Evolutionary conservation across 768 basidiomycete genomes (phyloP).

Genomic region (Termitomyces sp.): DNA sequence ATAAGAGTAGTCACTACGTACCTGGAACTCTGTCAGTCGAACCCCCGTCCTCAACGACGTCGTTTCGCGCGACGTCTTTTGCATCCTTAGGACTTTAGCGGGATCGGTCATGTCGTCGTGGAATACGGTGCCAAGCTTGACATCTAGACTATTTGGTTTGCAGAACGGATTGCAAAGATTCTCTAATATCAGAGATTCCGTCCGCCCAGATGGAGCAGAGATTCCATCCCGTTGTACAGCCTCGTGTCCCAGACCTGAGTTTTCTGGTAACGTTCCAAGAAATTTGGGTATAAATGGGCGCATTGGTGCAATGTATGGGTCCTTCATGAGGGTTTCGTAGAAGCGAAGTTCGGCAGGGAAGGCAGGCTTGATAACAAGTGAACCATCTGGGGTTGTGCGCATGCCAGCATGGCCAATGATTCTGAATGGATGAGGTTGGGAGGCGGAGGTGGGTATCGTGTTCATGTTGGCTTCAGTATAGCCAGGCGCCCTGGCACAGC

Average conservation of each 20-base stretch:
- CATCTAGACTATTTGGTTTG: constrained; percentile 83
- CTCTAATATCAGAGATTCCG: constrained; percentile 77
- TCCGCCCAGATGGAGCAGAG: constrained; percentile 9
- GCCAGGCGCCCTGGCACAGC: neutral
- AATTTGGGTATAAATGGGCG: constrained; percentile 67
- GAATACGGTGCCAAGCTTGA: constrained; percentile 90
- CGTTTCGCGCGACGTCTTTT: constrained; percentile 58
- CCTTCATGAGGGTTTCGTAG: constrained; percentile 51
- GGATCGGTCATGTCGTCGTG: constrained; percentile 62
- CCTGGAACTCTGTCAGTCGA: constrained; percentile 87
- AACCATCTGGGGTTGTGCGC: constrained; percentile 60
- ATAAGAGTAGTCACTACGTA: constrained; percentile 27
- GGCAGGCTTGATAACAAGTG: constrained; percentile 77
- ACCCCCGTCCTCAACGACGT: constrained; percentile 77
- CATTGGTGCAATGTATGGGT: constrained; percentile 38
- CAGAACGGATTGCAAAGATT: constrained; percentile 71
- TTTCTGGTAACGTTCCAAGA: constrained; percentile 60
- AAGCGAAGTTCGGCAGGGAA: constrained; percentile 63
- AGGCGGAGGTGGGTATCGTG: neutral
- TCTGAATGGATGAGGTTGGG: constrained; percentile 23
- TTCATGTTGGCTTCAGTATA: neutral
- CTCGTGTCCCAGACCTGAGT: constrained; percentile 40
- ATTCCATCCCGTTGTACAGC: constrained; percentile 19
- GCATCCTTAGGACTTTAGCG: constrained; percentile 80
- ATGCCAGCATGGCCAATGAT: constrained; percentile 80